A percentile compares a stretch with the other conserved stretches of the same genome.
phyloP scores from a whole-genome alignment of 352 stramenopile genomes.

The Aphanomyces astaci region DNA sequence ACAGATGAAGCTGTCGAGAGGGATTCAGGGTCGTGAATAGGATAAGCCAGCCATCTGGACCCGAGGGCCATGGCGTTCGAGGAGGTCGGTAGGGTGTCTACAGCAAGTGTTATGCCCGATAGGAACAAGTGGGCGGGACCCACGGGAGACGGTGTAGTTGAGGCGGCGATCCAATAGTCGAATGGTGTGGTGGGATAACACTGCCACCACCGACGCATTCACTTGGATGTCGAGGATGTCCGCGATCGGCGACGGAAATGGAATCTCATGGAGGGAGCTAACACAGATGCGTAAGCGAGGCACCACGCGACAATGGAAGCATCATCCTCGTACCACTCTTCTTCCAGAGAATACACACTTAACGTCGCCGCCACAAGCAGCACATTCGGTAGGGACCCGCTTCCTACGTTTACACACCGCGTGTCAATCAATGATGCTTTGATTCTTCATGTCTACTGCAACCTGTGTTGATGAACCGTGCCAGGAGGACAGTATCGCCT shows the following conservation, averaged over 20 bases:
- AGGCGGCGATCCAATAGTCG: background rate
- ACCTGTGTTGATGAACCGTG: background rate
- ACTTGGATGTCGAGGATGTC: slow-evolving; percentile 17
- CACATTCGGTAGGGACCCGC: background rate
- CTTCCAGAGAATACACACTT: slow-evolving; percentile 8
- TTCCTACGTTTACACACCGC: too few species aligned
- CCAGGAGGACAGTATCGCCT: background rate
- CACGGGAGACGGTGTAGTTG: slow-evolving; percentile 3
- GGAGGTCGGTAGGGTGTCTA: slow-evolving; percentile 11
- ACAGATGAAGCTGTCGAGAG: background rate
- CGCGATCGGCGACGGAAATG: background rate
- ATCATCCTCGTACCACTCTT: background rate
- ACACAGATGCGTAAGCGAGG: background rate
- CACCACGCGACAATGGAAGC: background rate
- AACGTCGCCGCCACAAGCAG: slow-evolving; percentile 4
- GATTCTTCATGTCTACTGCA: background rate
- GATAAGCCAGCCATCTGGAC: slow-evolving; percentile 24
- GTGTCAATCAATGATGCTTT: background rate
- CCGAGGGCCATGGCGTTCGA: slow-evolving; percentile 23
- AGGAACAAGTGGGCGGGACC: too few species aligned
- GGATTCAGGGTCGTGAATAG: background rate
- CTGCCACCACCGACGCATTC: background rate
- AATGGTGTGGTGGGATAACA: slow-evolving; percentile 2
- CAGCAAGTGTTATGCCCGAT: too few species aligned
- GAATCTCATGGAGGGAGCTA: slow-evolving; percentile 7